Percentiles rank a stretch among this genome's conserved stretches.
Evolutionary conservation across 2,329 filamentous ascomycete species (phyloP).

Genomic region (Aspergillus sp.): DNA sequence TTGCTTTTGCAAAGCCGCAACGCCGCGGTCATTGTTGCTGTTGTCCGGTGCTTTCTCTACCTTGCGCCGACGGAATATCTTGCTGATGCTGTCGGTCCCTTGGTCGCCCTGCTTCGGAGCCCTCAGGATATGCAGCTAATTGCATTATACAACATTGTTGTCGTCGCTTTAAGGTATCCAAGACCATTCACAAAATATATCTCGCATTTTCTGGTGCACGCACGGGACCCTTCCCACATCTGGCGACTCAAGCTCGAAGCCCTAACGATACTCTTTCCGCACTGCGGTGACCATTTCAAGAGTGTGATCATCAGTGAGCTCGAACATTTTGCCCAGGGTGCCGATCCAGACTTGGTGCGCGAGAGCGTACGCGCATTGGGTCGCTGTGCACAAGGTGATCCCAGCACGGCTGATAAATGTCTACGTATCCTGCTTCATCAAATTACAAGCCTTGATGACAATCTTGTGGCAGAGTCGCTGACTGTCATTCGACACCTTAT

Average conservation of each 20-base stretch:
- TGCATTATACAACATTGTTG: slow-evolving; percentile 90
- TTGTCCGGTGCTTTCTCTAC: slow-evolving; percentile 80
- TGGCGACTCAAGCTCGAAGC: slow-evolving; percentile 93
- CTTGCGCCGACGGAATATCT: slow-evolving; percentile 79
- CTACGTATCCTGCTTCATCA: slow-evolving; percentile 80
- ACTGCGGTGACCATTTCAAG: slow-evolving; percentile 73
- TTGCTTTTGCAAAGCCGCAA: slow-evolving; percentile 91
- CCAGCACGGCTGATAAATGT: slow-evolving; percentile 71
- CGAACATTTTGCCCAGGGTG: slow-evolving; percentile 81
- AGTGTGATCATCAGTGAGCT: slow-evolving; percentile 88
- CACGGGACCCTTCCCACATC: slow-evolving; percentile 74
- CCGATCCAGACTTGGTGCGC: slow-evolving; percentile 74
- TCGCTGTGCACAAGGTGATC: slow-evolving; percentile 80
- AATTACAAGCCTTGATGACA: slow-evolving; percentile 83
- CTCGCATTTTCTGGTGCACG: slow-evolving; percentile 83
- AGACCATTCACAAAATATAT: slow-evolving; percentile 82
- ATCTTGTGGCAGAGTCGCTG: slow-evolving; percentile 84
- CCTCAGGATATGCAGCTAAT: slow-evolving; percentile 86
- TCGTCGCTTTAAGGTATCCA: slow-evolving; percentile 77
- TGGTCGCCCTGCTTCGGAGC: slow-evolving; percentile 81
- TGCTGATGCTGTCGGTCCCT: slow-evolving; percentile 72
- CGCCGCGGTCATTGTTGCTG: slow-evolving; percentile 85
- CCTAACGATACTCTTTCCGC: slow-evolving; percentile 84
- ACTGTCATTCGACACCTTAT: slow-evolving; percentile 96
- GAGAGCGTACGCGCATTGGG: slow-evolving; percentile 93